Evolutionary conservation across 805 yeast species (phyloP), one percentile per base, ranked within the genome.

Genomic region (Teunomyces funiuensis): DNA sequence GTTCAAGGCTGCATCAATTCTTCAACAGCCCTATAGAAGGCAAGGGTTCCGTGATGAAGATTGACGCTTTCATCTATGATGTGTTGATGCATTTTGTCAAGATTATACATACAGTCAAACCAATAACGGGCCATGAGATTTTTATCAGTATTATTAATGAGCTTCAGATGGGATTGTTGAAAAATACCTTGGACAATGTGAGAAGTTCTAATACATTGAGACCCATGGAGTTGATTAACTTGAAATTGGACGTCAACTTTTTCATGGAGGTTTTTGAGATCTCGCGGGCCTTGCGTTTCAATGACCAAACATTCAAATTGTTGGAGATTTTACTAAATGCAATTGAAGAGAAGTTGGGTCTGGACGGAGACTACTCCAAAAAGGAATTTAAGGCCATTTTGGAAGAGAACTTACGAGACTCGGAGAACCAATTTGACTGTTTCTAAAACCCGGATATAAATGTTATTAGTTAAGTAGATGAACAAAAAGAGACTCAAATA

Each of bases 11-110:
- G 3, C 53, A 46, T 23, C 50, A 45, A n/a, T 58, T 53, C 52
- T 66, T 57, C 55, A 25, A 50, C 44, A 17, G 36, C 45, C 25
- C 23, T 11, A 14, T 16, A 9, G 23, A 25, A 14, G 25, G 46
- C 40, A 19, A 37, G 9, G 42, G 33, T 14, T 46, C 40, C 3
- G 18, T 33, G 13, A 39, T 65, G 14, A 49, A 53, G 22, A 58
- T 70, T 7, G 73, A 70, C 44, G 69, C 69, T 2, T 68, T 67
- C 34, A 59, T 69, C 11, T 70, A 65, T 49, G 69, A 63, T 31
- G 53, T 64, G 4, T 55, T 70, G 38, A 54, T 68, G 22, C 74
- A 69, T 48, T 68, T 69, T 50, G 74, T 70, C 10, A 67, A 63
- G 46, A 50, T 70, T 28, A 61, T 66, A 4, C 64, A 69, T 38